Conservation (phyloP, 805 yeast species). For the Barnettozyma populi region DNA sequence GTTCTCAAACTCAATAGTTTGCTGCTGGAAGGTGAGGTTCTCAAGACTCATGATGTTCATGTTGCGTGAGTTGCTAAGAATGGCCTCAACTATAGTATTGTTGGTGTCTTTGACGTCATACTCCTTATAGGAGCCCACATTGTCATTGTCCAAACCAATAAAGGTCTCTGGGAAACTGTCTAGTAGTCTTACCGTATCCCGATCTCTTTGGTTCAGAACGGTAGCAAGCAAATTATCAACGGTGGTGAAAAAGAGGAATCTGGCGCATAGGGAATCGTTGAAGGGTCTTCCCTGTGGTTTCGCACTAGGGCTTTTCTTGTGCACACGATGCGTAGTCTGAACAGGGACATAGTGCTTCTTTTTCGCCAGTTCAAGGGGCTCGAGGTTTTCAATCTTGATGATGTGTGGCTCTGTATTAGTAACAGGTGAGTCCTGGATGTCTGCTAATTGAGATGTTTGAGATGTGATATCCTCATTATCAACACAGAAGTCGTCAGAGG, state of each 20-base stretch:
- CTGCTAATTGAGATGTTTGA: not conserved
- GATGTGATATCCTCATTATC: not conserved
- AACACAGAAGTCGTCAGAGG: conserved; percentile 1
- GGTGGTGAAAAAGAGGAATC: conserved; percentile 22
- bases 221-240: conserved; percentile 22
- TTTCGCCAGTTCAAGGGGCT: conserved; percentile 24
- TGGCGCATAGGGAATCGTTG: conserved; percentile 22
- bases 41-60: conserved; percentile 14
- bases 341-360: conserved; percentile 21
- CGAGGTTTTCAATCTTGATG: conserved; percentile 18
- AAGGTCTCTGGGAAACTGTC: not conserved
- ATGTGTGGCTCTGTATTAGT: conserved; percentile 14
- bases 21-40: conserved; percentile 5
- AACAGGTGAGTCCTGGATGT: conserved; percentile 15
- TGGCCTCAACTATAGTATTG: conserved; percentile 3
- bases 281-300: conserved; percentile 27
- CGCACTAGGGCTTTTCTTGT: conserved; percentile 5
- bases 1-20: conserved; percentile 20
- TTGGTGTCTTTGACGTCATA: not conserved
- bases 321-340: conserved; percentile 5
- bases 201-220: conserved; percentile 12
- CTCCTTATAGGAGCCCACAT: not conserved
- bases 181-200: conserved; percentile 10
- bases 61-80: conserved; percentile 13
- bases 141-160: conserved; percentile 5